Base-by-base conservation (phyloP, 73 alveolate species). In the Paramecium sonneborni region DNA sequence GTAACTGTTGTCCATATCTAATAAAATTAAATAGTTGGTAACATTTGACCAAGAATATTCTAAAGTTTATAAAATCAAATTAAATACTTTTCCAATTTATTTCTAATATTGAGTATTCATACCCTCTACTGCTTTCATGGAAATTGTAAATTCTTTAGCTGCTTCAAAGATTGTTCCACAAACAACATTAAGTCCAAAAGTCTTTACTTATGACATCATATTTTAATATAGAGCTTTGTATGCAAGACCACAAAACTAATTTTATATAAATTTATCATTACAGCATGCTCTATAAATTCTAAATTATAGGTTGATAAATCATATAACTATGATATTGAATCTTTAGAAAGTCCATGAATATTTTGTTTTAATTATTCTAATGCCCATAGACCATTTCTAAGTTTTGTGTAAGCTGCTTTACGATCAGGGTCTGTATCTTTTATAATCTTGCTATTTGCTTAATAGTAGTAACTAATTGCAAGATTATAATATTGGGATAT, bases 301-400 rank as follows among this genome's bases (percentile, higher is more conserved):
- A 79, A 12, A 79, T 79, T 79, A 4, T 8, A 34, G 0, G 48
- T 79, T 43, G 69, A 6, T 3, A 79, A 5, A 43, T 79, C 90
- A 79, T 79, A 79, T 37, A 18, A 34, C 12, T 79, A 79, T 6
- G 46, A n/a, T 6, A 43, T 23, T 79, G 18, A 20, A 23, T 79
- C 44, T 43, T 39, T 30, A 24, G 70, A 34, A 8, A 79, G 30
- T 43, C 46, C 69, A 43, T 21, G 28, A 43, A 43, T 38, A 41
- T 30, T 9, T 43, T 79, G 8, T 44, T 39, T 79, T 39, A 79
- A 46, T 79, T 79, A 34, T 1, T 79, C 69, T 1, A 79, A 44
- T 20, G 90, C 90, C 90, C 90, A 79, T 79, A 79, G 7, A 0
- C 90, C 90, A 79, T 79, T 79, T 79, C 90, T 79, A n/a, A 79